Evolutionary conservation across 2,329 filamentous ascomycete genomes (phyloP).

Genomic region (Coniella vitis): DNA sequence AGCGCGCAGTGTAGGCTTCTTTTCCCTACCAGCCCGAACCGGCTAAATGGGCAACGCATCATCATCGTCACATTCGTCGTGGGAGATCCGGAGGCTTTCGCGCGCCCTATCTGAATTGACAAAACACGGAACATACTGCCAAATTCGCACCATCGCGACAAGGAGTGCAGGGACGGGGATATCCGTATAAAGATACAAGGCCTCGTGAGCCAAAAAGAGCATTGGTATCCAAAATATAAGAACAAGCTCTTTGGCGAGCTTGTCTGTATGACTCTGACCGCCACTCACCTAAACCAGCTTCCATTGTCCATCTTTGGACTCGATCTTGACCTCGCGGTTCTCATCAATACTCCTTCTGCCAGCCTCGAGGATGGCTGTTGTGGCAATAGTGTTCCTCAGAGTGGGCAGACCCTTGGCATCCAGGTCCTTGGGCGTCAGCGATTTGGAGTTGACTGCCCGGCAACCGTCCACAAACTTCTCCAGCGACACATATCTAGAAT

Average conservation of each 20-base stretch:
- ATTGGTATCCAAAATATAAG: neutral
- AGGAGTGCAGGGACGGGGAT: no score
- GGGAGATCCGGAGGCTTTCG: neutral
- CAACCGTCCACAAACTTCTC: slow-evolving; percentile 94
- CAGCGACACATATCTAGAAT: slow-evolving; percentile 66
- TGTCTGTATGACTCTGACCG: no score
- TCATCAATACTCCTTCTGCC: slow-evolving; percentile 81
- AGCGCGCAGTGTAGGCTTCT: no score
- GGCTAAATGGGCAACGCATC: neutral
- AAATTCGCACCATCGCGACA: no score
- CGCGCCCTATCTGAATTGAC: no score
- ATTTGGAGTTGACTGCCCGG: slow-evolving; percentile 67
- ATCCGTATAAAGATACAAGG: no score
- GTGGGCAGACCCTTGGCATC: slow-evolving; percentile 79
- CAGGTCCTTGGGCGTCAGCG: slow-evolving; percentile 64
- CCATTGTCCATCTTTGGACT: slow-evolving; percentile 60
- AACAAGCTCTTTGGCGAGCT: neutral
- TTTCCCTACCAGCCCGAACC: neutral
- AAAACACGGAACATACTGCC: no score
- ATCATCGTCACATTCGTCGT: neutral
- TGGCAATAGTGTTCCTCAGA: slow-evolving; percentile 81
- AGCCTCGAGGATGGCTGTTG: slow-evolving; percentile 85
- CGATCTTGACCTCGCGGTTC: slow-evolving; percentile 68
- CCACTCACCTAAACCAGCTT: slow-evolving; percentile 42
- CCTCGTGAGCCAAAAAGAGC: neutral